Base-by-base conservation (phyloP, 345 rosid species). In the Rubroshorea leprosula region DNA sequence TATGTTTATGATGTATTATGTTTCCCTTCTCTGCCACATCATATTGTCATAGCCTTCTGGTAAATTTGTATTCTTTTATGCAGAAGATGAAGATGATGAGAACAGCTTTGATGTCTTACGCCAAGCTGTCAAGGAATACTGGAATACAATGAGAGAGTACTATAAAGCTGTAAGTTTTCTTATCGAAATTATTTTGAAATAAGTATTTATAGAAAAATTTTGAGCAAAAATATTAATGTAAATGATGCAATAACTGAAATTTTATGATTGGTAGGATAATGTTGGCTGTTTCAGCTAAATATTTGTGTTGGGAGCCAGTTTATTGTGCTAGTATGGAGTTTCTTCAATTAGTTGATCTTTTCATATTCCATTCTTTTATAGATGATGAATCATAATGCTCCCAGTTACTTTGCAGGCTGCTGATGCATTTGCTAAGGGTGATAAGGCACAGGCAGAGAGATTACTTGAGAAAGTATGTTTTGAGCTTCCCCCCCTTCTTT, bases 101-200 rank as follows among this genome's bases (percentile, higher is more conserved):
- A 73, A 72, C 63, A 73, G 68, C 68, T 81, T 66, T 50, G 68
- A 69, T 51, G 60, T 61, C 27, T 74, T 79, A 64, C 87, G 80
- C 64, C 75, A 58, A 72, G 85, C 80, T 66, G 83, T 71, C 56
- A 72, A 55, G 62, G 94, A 86, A 66, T 60, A 74, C 67, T 76
- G 81, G 76, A 23, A 47, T 49, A 73, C 69, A 63, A 76, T 78
- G 90, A 83, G 61, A 69, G 85, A 81, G 68, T 83, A 81, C 67
- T 81, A 70, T 43, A 76, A 75, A 76, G 82, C 83, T 72, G 94
- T 86, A 76, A 67, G 80, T 60, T 62, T 25, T 39, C 20, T 51
- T 20, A 16, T 27, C 21, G 2, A 27, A 54, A 27, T 6, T 25
- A 35, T 35, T 27, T 6, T 26, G 2, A 1, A 18, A 11, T 5